Evolutionary conservation across 2,329 filamentous ascomycete species (phyloP).

Genomic region (Periconia digitata): DNA sequence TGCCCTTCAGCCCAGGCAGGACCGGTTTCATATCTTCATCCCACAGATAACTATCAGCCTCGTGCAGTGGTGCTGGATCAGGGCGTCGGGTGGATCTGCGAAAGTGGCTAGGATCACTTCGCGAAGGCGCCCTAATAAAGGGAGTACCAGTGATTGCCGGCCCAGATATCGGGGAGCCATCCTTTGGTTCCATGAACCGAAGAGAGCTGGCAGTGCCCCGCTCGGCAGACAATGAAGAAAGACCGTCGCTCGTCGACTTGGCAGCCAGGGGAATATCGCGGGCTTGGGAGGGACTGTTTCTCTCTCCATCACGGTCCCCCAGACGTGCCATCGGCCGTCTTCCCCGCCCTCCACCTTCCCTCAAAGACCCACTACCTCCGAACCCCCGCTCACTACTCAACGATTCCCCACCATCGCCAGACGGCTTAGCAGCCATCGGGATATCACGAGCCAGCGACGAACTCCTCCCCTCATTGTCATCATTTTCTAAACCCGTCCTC

Average conservation of each 20-base stretch:
- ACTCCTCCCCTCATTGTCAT: too few relatives aligned
- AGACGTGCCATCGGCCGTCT: too few relatives aligned
- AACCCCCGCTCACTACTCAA: too few relatives aligned
- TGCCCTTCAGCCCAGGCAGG: constrained; percentile 31
- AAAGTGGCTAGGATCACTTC: constrained; percentile 37
- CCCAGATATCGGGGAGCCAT: constrained; percentile 23
- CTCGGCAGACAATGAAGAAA: constrained; percentile 32
- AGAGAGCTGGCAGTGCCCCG: constrained; percentile 30
- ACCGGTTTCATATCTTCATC: constrained; percentile 45
- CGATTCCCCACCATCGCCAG: too few relatives aligned
- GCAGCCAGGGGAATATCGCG: constrained; percentile 31
- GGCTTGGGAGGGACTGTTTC: constrained; percentile 21
- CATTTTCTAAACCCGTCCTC: too few relatives aligned
- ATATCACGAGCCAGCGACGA: too few relatives aligned
- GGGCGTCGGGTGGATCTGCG: constrained; percentile 19
- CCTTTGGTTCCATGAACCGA: constrained; percentile 29
- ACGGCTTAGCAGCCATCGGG: too few relatives aligned
- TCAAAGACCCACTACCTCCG: too few relatives aligned
- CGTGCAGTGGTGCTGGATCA: constrained; percentile 39
- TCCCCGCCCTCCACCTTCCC: too few relatives aligned
- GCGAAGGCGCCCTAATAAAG: constrained; percentile 53
- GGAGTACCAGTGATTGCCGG: constrained; percentile 51
- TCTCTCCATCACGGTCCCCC: too few relatives aligned
- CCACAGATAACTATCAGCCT: constrained; percentile 53
- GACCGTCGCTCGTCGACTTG: constrained; percentile 19